Evolutionary conservation across 306 rosid species (phyloP), one percentile per base, ranked within the genome.

Genomic region (Purshia tridentata): DNA sequence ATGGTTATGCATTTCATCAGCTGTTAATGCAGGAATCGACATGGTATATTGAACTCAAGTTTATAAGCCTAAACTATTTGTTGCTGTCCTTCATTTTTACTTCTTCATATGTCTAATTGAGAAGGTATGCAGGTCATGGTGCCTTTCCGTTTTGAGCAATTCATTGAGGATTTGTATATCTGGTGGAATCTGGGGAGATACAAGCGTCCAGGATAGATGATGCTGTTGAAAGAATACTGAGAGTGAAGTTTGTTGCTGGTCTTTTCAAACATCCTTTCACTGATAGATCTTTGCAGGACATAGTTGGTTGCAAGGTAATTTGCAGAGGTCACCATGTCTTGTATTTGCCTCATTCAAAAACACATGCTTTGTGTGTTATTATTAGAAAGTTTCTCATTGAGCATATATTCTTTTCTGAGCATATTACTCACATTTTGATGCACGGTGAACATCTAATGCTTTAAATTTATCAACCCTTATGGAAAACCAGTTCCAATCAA

Each of bases 21-120:
- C 92, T 7, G 11, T 90, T 74, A 88, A 86, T 76, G 90, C 96
- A 23, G 92, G 98, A 74, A 90, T 92, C 29, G 96, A 92, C 84
- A 86, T 92, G 98, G 98, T 90, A 83, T 53, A 72, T 73, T 22
- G 22, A 40, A 57, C 76, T 78, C 16, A 68, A 70, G 6, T 70
- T 75, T 48, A 4, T 8, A 29, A 41, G 42, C 65, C 44, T 46
- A 16, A 47, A 50, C 65, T 10, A 15, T 9, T 4, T 20, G 41
- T 57, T 29, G 0, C 12, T 18, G 6, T 51, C 37, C 42, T 46
- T 66, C 47, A 54, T 41, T 68, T 51, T 45, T 69, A n/a, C 52
- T 62, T n/a, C 23, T 64, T 35, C 23, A 64, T 74, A 18, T 9
- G 62, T 75, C 44, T 39, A 61, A 72, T 72, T 44, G 29, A 35